These are phyloP conservation scores for Agroathelia rolfsii DNA, from an alignment of 1,284 basidiomycete genomes.

Conservation along the genomic window DNA sequence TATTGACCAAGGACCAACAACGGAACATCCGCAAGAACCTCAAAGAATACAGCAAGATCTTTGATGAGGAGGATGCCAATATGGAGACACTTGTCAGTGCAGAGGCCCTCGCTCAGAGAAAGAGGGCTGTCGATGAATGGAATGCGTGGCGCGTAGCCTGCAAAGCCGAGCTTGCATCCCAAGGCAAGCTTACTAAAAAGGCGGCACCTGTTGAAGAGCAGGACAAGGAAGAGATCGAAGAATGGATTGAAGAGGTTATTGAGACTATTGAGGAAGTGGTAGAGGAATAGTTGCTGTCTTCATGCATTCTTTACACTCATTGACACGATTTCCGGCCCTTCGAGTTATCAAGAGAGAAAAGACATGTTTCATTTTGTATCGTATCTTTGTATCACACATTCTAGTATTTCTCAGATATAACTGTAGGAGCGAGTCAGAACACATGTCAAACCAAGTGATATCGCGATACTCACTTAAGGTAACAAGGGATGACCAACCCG, in stretches of 20 bases:
- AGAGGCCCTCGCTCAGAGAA: conserved; percentile 85
- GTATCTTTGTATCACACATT: no score
- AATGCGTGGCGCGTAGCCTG: conserved; percentile 82
- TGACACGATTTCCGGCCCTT: no score
- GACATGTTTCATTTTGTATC: no score
- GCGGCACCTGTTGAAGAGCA: conserved; percentile 40
- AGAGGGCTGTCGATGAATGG: conserved; percentile 95
- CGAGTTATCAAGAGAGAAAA: no score
- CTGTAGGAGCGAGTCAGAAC: conserved; percentile 20
- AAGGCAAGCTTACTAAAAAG: conserved; percentile 25
- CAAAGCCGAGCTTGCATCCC: conserved; percentile 47
- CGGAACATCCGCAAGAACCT: conserved; percentile 84
- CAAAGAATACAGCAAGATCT: conserved; percentile 83
- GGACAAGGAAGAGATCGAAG: conserved; percentile 79
- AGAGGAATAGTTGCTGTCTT: conserved; percentile 35
- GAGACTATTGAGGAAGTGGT: conserved; percentile 84
- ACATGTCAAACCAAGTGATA: conserved; percentile 5
- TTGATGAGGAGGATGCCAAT: conserved; percentile 95
- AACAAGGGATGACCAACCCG: conserved; percentile 85
- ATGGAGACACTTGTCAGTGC: conserved; percentile 93
- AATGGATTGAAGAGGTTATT: conserved; percentile 85
- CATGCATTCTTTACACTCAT: no score
- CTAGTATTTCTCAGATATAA: conserved; percentile 51
- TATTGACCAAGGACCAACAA: conserved; percentile 86
- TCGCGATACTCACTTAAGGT: conserved; percentile 52